A percentile compares a stretch with the other conserved stretches of the same genome.
Conservation (phyloP, 768 basidiomycete genomes). For the Russula earlei region DNA sequence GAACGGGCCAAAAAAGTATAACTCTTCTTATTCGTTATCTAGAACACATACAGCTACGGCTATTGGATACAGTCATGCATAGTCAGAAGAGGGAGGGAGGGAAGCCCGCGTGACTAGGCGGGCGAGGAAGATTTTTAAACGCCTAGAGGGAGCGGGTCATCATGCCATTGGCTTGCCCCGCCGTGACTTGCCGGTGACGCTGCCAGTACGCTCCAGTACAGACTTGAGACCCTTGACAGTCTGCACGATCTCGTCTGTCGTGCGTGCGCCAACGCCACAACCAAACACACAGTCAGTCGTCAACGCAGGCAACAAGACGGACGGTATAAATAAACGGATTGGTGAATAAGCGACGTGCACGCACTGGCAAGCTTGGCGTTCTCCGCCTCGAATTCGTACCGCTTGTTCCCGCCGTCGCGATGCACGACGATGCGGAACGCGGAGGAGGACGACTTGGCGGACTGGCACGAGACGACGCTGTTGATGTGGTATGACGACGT, state of each 20-base stretch:
- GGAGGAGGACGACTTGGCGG: conserved; percentile 57
- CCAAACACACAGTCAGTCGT: not conserved
- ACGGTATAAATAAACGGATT: no score
- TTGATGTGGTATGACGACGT: conserved; percentile 91
- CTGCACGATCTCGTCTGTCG: conserved; percentile 65
- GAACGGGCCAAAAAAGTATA: not conserved
- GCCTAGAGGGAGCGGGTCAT: not conserved
- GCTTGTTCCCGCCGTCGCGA: conserved; percentile 62
- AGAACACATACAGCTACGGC: conserved; percentile 5
- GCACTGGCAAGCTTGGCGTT: conserved; percentile 68
- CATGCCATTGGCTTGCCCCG: conserved; percentile 42
- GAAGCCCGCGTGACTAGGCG: not conserved
- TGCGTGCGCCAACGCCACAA: not conserved
- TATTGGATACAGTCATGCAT: conserved; percentile 8
- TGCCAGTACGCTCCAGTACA: conserved; percentile 54
- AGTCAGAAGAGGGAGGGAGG: not conserved
- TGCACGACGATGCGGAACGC: conserved; percentile 86
- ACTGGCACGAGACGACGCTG: conserved; percentile 75
- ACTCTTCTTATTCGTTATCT: conserved; percentile 9
- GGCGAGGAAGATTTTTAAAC: not conserved
- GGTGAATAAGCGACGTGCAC: conserved; percentile 24
- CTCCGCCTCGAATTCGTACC: conserved; percentile 97
- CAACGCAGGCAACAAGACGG: not conserved
- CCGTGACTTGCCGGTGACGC: conserved; percentile 45
- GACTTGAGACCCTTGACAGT: conserved; percentile 57